phyloP scores from a whole-genome alignment of 805 yeast species.

The Wickerhamomyces bisporus region DNA sequence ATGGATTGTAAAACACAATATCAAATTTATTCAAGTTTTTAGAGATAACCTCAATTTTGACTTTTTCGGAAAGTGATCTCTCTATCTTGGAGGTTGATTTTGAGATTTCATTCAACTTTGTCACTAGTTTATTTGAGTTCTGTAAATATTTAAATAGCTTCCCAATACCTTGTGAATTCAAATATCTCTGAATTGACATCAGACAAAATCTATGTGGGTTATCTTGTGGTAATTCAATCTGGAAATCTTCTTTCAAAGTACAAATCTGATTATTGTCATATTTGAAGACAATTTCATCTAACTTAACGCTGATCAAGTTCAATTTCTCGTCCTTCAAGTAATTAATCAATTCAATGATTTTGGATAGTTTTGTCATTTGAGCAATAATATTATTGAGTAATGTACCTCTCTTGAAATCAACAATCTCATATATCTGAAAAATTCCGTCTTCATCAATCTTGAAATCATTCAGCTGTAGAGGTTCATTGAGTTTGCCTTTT shows the following conservation, averaged over 20 bases:
- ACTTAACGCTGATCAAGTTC: constrained; percentile 19
- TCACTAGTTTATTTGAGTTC: constrained; percentile 15
- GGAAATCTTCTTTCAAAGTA: constrained; percentile 17
- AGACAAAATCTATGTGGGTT: constrained; percentile 23
- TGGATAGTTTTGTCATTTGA: constrained; percentile 19
- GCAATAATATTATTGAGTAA: constrained; percentile 12
- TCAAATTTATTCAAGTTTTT: constrained; percentile 16
- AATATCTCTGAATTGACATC: constrained; percentile 17
- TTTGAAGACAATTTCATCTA: constrained; percentile 22
- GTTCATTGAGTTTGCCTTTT: constrained; percentile 27
- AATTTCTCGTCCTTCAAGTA: constrained; percentile 18
- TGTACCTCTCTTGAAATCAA: constrained; percentile 13
- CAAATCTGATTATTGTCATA: constrained; percentile 20
- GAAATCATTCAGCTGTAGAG: constrained; percentile 15
- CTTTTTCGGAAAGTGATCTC: background rate
- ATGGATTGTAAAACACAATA: constrained; percentile 14
- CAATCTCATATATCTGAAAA: constrained; percentile 16
- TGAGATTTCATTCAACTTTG: constrained; percentile 14
- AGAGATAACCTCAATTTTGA: constrained; percentile 13
- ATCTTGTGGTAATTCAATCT: constrained; percentile 17
- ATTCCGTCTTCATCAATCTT: constrained; percentile 15
- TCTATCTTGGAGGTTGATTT: background rate
- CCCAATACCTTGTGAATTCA: constrained; percentile 18
- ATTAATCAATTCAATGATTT: constrained; percentile 21
- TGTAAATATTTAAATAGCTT: constrained; percentile 17